Base-by-base conservation (phyloP, 164 flowering plant species). In the Sedum album region DNA sequence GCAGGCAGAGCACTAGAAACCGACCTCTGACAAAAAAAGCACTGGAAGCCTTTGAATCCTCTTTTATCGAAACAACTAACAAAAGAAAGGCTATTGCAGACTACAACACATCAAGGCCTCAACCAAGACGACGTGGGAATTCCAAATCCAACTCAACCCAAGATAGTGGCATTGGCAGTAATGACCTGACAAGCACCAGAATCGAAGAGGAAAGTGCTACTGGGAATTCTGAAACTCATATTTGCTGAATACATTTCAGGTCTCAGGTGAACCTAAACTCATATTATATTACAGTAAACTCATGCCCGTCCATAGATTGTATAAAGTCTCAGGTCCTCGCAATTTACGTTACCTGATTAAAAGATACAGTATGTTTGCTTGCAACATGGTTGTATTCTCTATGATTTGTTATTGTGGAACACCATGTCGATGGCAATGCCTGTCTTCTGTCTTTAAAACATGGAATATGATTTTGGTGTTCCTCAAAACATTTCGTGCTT, bases 1-100 rank as follows among this genome's bases (percentile, higher is more conserved):
- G 76, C 33, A 79, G 84, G 70, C 82, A 77, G 66, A 79, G 84
- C 61, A 79, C 82, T 60, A 81, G 84, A 65, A 81, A 72, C 78
- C 80, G 82, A 11, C 81, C 82, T 55, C 51, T 76, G 66, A 79
- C 78, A 5, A 69, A 72, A 60, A 82, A 70, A 66, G 82, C 82
- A 48, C 69, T 77, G 60, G 82, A 82, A 73, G 81, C 82, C 61
- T 49, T 81, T 36, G 78, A 66, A 26, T 66, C 66, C 31, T 80
- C 73, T 21, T 74, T 71, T 44, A 42, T 69, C 5, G 68, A 44
- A 62, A 31, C 70, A 9, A 72, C 68, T 60, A 68, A 23, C 70
- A 80, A 67, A 72, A 73, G 70, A 61, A 77, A 53, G 68, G 20
- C 62, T 7, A 21, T 17, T 15, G 65, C 69, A 1, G 31, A 67